Percentiles rank a stretch among this genome's conserved stretches.
These are phyloP conservation scores for Spergularia marina DNA, from an alignment of 148 eudicot genomes.

Conservation along the genomic window DNA sequence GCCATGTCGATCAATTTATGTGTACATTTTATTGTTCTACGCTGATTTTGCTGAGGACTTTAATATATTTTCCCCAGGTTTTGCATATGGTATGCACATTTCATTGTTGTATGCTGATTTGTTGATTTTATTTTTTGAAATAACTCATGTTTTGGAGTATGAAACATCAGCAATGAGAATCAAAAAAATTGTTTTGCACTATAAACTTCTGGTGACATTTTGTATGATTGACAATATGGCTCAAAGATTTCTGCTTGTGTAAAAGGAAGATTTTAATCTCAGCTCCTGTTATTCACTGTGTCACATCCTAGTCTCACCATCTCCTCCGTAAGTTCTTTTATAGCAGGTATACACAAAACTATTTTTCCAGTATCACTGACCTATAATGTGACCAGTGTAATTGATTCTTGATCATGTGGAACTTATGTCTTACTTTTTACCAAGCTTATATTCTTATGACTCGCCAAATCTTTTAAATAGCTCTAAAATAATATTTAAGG, in stretches of 20 bases:
- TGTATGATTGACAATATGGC: background rate
- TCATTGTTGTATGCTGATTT: background rate
- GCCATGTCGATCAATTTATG: too few relatives aligned
- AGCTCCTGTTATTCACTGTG: background rate
- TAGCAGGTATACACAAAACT: background rate
- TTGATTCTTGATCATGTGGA: background rate
- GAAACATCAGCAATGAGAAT: background rate
- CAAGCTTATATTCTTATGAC: constrained; percentile 3
- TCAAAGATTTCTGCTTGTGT: background rate
- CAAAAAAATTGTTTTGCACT: background rate
- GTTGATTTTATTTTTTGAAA: constrained; percentile 7
- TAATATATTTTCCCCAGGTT: too few relatives aligned
- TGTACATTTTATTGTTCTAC: too few relatives aligned
- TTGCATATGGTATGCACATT: constrained; percentile 46
- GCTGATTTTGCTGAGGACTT: too few relatives aligned
- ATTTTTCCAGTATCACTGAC: background rate
- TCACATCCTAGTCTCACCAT: background rate
- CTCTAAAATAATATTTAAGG: constrained; percentile 40
- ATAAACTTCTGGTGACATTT: background rate
- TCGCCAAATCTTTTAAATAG: constrained; percentile 31
- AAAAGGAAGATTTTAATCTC: background rate
- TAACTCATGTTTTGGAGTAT: background rate
- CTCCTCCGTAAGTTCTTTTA: background rate
- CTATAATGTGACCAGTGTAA: background rate
- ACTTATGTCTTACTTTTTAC: background rate